Evolutionary conservation across 2,329 filamentous ascomycete genomes (phyloP).

Genomic region (Endothia cerciana): DNA sequence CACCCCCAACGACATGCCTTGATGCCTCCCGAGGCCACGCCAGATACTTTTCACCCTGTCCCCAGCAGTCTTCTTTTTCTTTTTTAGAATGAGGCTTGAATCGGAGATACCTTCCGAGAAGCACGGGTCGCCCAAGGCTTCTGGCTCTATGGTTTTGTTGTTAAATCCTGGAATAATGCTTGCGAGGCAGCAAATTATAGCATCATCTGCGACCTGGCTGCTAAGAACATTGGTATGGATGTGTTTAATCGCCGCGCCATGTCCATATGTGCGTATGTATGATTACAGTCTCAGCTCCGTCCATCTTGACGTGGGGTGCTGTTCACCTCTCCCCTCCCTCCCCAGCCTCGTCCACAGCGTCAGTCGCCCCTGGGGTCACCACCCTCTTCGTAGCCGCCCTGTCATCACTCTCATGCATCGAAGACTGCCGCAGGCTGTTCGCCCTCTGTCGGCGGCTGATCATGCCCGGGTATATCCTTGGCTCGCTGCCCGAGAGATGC

Average conservation of each 20-base stretch:
- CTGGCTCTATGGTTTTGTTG: background rate
- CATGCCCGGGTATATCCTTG: conserved; percentile 73
- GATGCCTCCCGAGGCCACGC: too few species aligned
- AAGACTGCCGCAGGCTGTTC: conserved; percentile 46
- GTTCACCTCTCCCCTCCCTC: background rate
- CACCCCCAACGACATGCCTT: too few species aligned
- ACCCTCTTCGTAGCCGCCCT: conserved; percentile 1
- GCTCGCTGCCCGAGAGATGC: conserved; percentile 63
- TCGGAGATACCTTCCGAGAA: too few species aligned
- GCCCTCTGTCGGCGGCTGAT: conserved; percentile 56
- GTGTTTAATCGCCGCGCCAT: background rate
- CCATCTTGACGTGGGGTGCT: background rate
- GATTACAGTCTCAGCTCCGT: background rate
- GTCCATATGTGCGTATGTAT: background rate
- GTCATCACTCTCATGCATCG: conserved; percentile 44
- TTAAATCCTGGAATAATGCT: background rate
- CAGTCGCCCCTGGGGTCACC: background rate
- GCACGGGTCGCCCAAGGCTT: too few species aligned
- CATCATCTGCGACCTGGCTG: background rate
- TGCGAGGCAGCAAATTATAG: background rate
- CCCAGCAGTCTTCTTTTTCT: too few species aligned
- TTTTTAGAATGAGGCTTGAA: too few species aligned
- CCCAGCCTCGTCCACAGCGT: background rate
- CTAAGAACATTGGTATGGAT: background rate
- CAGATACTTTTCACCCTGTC: too few species aligned